Base-by-base conservation (phyloP, 2,329 filamentous ascomycete genomes). In the Trichophyton schoenleinii region DNA sequence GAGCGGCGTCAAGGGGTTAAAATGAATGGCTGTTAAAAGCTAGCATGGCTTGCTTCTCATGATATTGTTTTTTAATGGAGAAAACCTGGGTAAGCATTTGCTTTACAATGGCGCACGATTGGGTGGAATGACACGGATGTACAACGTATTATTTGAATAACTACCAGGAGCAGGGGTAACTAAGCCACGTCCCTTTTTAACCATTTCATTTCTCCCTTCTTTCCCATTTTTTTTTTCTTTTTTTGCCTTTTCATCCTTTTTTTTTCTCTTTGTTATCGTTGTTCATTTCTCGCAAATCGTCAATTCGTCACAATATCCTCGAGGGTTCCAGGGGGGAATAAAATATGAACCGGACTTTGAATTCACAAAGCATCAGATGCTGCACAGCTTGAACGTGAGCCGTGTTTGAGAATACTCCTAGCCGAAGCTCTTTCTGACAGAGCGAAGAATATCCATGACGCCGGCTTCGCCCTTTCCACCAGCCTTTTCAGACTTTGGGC, bases 1-100 rank as follows among this genome's bases (percentile, higher is more conserved):
- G 82, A 62, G 31, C 25, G 28, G 86, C 83, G 71, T 79, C 78
- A 68, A 75, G 70, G 63, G 69, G 68, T 63, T 64, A 61, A 57
- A 44, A 44, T 18, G 11, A 1, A 28, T 5, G 28, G 5, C 7
- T 28, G 7, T 28, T 28, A 28, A 28, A 28, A 44, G 41, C 6
- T 15, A 44, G 11, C 28, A 13, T 28, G 34, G 15, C n/a, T 20
- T 36, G 2, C 34, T 18, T 55, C 22, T 55, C 31, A 28, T 6
- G 15, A 55, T 55, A 5, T 7, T 34, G 18, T 55, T 15, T 15
- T n/a, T 55, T 36, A 55, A 18, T 36, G 9, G n/a, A n/a, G 15
- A 53, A 53, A 55, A 11, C n/a, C 11, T 18, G 25, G 49, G 49
- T 34, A 55, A 55, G 31, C 49, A 55, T 55, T 20, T n/a, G 28